Base-by-base conservation (phyloP, 306 rosid species). In the Psophocarpus tetragonolobus region DNA sequence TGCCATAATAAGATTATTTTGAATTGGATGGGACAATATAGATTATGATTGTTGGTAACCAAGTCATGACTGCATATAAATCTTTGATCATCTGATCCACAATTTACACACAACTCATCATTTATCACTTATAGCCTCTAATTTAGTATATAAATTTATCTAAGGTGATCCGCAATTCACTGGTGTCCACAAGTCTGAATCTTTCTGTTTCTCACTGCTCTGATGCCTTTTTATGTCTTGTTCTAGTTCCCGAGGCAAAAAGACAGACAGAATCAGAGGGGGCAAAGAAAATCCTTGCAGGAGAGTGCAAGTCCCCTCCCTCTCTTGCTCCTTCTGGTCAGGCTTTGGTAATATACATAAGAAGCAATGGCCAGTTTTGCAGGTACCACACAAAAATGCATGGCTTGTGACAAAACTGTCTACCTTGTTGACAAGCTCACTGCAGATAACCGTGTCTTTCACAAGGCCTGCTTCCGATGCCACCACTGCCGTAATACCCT, bases 401-500 rank as follows among this genome's bases (percentile, higher is more conserved):
- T 44, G 54, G 88, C 90, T 2, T 94, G 96, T 39, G 73, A 77
- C 7, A 92, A 92, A 85, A 92, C 97, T 0, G 98, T 89, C 7
- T 90, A 92, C 71, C 85, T 85, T 15, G 96, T 92, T 13, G 98
- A 94, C 41, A 83, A 87, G 88, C 42, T 92, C 15, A 48, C 91
- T 0, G 87, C 94, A 14, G 97, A 90, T 75, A 77, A 86, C 60
- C 87, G 93, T 24, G 17, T 80, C 29, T 94, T 44, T 69, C 98
- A 94, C 44, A 94, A 89, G 82, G 90, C 93, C 65, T 91, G 96
- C 88, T 94, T 94, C 87, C 80, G 94, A 75, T 94, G 98, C 91
- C 89, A 89, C 88, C 98, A 94, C 75, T 94, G 97, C 88, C 77
- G 48, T 24, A 85, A 38, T 27, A 92, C 96, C 85, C 97, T 94